A percentile compares a stretch with the other conserved stretches of the same genome.
These are phyloP conservation scores for Cucurbita moschata DNA, from an alignment of 306 rosid genomes.

Conservation along the genomic window DNA sequence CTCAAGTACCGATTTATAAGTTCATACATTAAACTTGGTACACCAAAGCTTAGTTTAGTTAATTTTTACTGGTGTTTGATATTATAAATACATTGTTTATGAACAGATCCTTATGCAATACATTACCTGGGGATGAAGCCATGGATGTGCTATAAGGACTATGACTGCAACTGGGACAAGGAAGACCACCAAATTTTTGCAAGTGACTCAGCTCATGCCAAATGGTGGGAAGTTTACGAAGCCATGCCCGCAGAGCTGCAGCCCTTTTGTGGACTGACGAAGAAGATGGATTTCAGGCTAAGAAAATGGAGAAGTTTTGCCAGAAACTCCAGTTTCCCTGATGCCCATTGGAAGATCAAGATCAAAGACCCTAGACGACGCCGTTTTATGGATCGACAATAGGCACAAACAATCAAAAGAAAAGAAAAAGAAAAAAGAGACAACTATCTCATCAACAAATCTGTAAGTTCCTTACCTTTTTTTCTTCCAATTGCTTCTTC, in stretches of 20 bases:
- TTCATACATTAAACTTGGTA: no score
- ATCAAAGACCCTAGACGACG: constrained; percentile 40
- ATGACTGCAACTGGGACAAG: constrained; percentile 84
- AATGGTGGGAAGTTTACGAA: constrained; percentile 73
- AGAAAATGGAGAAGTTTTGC: constrained; percentile 28
- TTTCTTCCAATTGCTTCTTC: no score
- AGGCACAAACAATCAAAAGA: no score
- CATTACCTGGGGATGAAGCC: constrained; percentile 85
- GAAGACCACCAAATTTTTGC: constrained; percentile 24
- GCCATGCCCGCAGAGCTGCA: constrained; percentile 37
- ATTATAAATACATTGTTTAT: no score
- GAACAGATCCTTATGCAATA: constrained; percentile 13
- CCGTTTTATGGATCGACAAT: constrained; percentile 8
- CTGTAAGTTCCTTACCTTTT: no score
- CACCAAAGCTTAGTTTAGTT: no score
- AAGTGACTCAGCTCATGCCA: constrained; percentile 39
- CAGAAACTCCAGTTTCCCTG: constrained; percentile 17
- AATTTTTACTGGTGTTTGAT: neutral
- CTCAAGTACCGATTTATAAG: no score
- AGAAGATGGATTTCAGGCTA: constrained; percentile 27
- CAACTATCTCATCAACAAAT: no score
- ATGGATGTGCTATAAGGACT: constrained; percentile 77
- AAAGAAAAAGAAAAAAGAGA: no score
- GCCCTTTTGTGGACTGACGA: constrained; percentile 38
- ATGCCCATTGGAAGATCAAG: constrained; percentile 52